Percentiles rank a stretch among this genome's conserved stretches.
Conservation (phyloP, 805 yeast species). For the Candida maesae region DNA sequence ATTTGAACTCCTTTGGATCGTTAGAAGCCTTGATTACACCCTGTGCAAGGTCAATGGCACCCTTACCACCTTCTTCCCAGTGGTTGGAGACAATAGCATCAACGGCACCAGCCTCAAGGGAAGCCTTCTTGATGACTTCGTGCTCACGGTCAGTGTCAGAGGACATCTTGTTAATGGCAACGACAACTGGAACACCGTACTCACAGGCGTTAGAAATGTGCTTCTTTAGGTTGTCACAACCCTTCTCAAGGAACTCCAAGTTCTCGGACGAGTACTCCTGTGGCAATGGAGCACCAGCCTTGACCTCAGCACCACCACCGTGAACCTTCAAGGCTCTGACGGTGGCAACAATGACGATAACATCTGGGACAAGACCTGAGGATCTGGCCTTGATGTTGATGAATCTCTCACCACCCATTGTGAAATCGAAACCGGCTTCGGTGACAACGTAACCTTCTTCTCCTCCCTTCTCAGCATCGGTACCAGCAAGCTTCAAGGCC, state of each 20-base stretch:
- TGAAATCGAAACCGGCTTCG: conserved; percentile 87
- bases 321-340: conserved; percentile 81
- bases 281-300: conserved; percentile 79
- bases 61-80: conserved; percentile 84
- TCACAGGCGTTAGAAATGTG: conserved; percentile 69
- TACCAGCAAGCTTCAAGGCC: conserved; percentile 75
- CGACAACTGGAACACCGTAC: conserved; percentile 76
- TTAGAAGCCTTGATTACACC: conserved; percentile 62
- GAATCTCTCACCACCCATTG: conserved; percentile 91
- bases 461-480: conserved; percentile 42
- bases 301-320: conserved; percentile 87
- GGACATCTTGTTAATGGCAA: conserved; percentile 76
- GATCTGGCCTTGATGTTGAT: conserved; percentile 78
- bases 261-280: conserved; percentile 44
- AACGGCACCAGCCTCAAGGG: conserved; percentile 72
- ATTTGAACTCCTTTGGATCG: conserved; percentile 43
- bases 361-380: conserved; percentile 75
- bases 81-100: conserved; percentile 81
- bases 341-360: conserved; percentile 78
- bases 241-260: conserved; percentile 61
- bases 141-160: conserved; percentile 69
- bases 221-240: conserved; percentile 72
- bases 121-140: conserved; percentile 60
- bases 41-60: conserved; percentile 70
- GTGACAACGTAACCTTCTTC: conserved; percentile 76